Percentiles rank a stretch among this genome's conserved stretches.
These are phyloP conservation scores for Dendrobium huoshanense DNA, from an alignment of 106 monocot genomes.

Conservation along the genomic window DNA sequence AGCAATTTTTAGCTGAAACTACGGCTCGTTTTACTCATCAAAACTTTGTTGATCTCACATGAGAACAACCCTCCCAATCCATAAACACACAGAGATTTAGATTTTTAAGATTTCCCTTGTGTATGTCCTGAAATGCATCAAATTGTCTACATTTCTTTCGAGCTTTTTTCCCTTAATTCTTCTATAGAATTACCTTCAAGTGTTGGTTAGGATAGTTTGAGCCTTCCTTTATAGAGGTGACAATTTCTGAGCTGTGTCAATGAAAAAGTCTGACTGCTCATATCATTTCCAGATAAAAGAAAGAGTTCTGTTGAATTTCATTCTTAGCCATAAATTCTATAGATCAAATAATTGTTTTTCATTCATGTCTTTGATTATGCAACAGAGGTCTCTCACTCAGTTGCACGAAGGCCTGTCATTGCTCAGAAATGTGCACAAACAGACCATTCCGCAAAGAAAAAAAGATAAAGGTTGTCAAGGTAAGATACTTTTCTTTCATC, in stretches of 20 bases:
- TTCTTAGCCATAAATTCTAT: background rate
- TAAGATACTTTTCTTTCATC: slow-evolving; percentile 12
- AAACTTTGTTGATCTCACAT: too few relatives aligned
- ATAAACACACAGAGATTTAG: too few relatives aligned
- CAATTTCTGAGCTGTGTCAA: background rate
- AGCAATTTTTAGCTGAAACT: too few relatives aligned
- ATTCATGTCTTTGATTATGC: background rate
- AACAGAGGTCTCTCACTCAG: slow-evolving; percentile 77
- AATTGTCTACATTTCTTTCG: background rate
- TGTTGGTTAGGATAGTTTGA: background rate
- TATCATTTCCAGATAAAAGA: background rate
- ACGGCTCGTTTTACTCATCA: too few relatives aligned
- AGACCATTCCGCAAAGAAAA: slow-evolving; percentile 93
- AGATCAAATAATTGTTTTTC: background rate
- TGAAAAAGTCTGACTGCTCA: background rate
- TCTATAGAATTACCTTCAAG: background rate
- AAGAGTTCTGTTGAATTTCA: background rate
- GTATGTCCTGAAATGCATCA: background rate
- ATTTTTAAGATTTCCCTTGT: background rate
- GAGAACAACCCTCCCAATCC: too few relatives aligned
- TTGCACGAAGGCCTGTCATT: slow-evolving; percentile 84
- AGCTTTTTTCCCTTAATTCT: background rate
- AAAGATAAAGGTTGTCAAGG: slow-evolving; percentile 88
- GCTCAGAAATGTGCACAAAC: slow-evolving; percentile 84
- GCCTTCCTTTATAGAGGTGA: background rate